Evolutionary conservation across 2,329 filamentous ascomycete species (phyloP).

Genomic region (Pseudocercospora macadamiae): DNA sequence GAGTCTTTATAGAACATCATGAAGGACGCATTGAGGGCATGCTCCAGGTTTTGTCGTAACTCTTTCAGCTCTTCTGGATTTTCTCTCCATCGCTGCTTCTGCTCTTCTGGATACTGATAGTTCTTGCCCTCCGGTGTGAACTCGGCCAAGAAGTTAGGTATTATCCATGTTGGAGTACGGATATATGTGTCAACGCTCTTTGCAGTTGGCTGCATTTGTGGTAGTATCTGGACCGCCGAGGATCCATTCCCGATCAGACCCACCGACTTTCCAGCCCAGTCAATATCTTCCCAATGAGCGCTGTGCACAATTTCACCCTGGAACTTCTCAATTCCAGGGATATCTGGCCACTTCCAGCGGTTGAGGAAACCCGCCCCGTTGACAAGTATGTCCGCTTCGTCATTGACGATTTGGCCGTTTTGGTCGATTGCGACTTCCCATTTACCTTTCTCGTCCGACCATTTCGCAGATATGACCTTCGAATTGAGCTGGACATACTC

Average conservation of each 20-base stretch:
- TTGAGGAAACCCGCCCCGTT: slow-evolving; percentile 48
- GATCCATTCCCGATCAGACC: slow-evolving; percentile 51
- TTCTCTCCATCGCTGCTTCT: slow-evolving; percentile 16
- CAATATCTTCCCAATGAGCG: slow-evolving; percentile 49
- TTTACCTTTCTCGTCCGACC: slow-evolving; percentile 52
- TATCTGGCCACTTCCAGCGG: slow-evolving; percentile 36
- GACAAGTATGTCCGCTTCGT: slow-evolving; percentile 44
- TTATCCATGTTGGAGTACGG: slow-evolving; percentile 39
- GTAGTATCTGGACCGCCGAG: slow-evolving; percentile 50
- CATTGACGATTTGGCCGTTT: slow-evolving; percentile 37
- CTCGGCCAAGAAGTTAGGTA: slow-evolving; percentile 14
- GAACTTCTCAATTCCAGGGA: slow-evolving; percentile 48
- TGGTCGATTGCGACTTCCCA: slow-evolving; percentile 53
- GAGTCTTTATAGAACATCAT: slow-evolving; percentile 13
- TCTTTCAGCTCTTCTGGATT: slow-evolving; percentile 16
- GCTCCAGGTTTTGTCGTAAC: slow-evolving; percentile 16
- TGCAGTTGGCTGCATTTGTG: slow-evolving; percentile 48
- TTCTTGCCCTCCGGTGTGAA: slow-evolving; percentile 15
- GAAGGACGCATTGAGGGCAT: slow-evolving; percentile 16
- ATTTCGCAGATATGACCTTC: slow-evolving; percentile 50
- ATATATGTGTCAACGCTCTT: slow-evolving; percentile 52
- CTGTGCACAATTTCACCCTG: slow-evolving; percentile 48
- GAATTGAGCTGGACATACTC: slow-evolving; percentile 55
- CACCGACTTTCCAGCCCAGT: slow-evolving; percentile 43
- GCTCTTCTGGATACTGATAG: slow-evolving; percentile 11